A percentile compares a stretch with the other conserved stretches of the same genome.
phyloP scores from a whole-genome alignment of 73 alveolate species.

The Tetrahymena malaccensis region DNA sequence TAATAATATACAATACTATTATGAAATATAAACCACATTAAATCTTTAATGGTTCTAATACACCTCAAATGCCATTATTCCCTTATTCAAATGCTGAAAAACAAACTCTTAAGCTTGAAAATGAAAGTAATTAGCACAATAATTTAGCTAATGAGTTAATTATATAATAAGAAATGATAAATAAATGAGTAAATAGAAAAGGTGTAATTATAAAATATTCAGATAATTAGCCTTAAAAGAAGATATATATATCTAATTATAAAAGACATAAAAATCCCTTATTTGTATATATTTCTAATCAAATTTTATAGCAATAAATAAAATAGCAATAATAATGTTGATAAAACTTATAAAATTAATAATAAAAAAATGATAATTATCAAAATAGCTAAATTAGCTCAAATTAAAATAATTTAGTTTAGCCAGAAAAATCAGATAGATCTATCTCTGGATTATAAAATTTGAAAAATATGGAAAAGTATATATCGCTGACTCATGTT shows the following conservation, averaged over 20 bases:
- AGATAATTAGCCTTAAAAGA: neutral
- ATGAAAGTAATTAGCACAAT: neutral
- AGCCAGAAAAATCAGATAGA: neutral
- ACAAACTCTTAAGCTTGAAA: neutral
- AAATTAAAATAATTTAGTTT: neutral
- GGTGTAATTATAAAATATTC: no score
- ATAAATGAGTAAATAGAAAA: neutral
- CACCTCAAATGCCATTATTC: neutral
- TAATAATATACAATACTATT: neutral
- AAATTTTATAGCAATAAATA: neutral
- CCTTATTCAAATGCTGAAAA: neutral
- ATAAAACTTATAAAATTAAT: no score
- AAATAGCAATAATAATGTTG: no score
- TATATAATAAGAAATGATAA: neutral
- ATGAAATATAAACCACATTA: neutral
- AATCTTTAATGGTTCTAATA: neutral
- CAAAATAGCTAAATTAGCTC: neutral
- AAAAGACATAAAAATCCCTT: neutral
- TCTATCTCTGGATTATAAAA: neutral
- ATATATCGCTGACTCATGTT: neutral
- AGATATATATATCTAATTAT: neutral
- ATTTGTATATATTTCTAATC: neutral
- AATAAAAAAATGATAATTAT: neutral
- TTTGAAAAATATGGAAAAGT: neutral
- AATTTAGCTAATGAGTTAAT: neutral